A percentile compares a stretch with the other conserved stretches of the same genome.
phyloP scores from a whole-genome alignment of 2,329 filamentous ascomycete species.

The Penicillium sp. region DNA sequence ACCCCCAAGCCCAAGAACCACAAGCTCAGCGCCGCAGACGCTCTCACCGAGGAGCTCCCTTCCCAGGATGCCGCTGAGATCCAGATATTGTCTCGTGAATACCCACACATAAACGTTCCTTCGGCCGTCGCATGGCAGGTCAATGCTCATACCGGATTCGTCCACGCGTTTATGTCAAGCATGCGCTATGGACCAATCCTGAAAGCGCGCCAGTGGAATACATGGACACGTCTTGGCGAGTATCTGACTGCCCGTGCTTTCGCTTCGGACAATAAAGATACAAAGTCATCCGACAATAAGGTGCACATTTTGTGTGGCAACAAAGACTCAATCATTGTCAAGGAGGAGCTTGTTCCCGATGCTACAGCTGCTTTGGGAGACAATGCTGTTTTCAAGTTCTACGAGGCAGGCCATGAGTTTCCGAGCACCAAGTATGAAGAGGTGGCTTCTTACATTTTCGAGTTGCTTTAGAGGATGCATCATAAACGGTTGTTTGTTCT shows the following conservation, averaged over 20 bases:
- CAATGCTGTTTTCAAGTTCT: slow-evolving; percentile 58
- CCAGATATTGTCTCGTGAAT: slow-evolving; percentile 55
- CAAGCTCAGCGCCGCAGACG: slow-evolving; percentile 44
- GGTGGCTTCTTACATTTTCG: slow-evolving; percentile 57
- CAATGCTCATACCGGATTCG: slow-evolving; percentile 65
- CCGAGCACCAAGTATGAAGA: slow-evolving; percentile 63
- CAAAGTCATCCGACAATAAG: slow-evolving; percentile 46
- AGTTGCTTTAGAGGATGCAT: slow-evolving; percentile 37
- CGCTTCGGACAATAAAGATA: slow-evolving; percentile 24
- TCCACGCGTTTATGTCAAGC: slow-evolving; percentile 69
- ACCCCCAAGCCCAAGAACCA: slow-evolving; percentile 31
- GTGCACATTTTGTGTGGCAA: slow-evolving; percentile 68
- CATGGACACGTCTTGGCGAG: slow-evolving; percentile 62
- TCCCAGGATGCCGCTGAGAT: slow-evolving; percentile 36
- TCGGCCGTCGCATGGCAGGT: slow-evolving; percentile 71
- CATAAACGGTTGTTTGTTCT: not conserved
- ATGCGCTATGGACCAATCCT: slow-evolving; percentile 72
- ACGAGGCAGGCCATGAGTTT: slow-evolving; percentile 71
- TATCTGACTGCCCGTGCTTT: slow-evolving; percentile 50
- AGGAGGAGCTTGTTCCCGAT: slow-evolving; percentile 65
- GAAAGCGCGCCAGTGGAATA: slow-evolving; percentile 55
- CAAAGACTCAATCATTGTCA: slow-evolving; percentile 67
- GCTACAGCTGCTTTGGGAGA: slow-evolving; percentile 58
- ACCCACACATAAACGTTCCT: slow-evolving; percentile 59
- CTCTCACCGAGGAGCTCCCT: slow-evolving; percentile 44